phyloP scores from a whole-genome alignment of 148 eudicot genomes.

The Cornus florida region DNA sequence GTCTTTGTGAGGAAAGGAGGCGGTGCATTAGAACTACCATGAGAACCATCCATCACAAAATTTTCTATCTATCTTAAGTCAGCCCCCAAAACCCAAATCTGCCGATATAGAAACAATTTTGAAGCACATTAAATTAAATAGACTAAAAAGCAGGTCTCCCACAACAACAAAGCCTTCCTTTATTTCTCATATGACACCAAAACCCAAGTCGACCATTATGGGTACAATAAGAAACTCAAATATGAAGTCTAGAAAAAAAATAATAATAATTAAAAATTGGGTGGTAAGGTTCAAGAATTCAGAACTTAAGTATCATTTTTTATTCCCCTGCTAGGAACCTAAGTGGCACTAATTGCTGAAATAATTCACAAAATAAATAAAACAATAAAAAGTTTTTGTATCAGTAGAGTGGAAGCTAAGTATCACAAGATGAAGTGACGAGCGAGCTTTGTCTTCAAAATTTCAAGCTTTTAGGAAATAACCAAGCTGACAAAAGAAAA shows the following conservation, averaged over 20 bases:
- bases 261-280: neutral
- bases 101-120: neutral
- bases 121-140: neutral
- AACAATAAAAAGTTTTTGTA: neutral
- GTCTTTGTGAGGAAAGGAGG: conserved; percentile 51
- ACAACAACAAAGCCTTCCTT: neutral
- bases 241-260: neutral
- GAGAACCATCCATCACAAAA: conserved; percentile 39
- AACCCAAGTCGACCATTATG: neutral
- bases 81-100: conserved; percentile 1
- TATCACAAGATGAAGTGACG: neutral
- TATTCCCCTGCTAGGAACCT: too few species aligned
- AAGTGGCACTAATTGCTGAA: neutral
- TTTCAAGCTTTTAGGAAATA: neutral
- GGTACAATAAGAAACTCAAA: too few species aligned
- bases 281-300: too few species aligned
- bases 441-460: neutral
- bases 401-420: neutral
- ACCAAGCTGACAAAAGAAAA: neutral
- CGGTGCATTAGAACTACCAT: conserved; percentile 36
- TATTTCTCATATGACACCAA: neutral
- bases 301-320: neutral
- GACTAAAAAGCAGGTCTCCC: neutral
- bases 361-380: neutral
- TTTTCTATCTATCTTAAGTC: neutral